Base-by-base conservation (phyloP, 2,329 filamentous ascomycete genomes). In the Diaporthe helianthi region DNA sequence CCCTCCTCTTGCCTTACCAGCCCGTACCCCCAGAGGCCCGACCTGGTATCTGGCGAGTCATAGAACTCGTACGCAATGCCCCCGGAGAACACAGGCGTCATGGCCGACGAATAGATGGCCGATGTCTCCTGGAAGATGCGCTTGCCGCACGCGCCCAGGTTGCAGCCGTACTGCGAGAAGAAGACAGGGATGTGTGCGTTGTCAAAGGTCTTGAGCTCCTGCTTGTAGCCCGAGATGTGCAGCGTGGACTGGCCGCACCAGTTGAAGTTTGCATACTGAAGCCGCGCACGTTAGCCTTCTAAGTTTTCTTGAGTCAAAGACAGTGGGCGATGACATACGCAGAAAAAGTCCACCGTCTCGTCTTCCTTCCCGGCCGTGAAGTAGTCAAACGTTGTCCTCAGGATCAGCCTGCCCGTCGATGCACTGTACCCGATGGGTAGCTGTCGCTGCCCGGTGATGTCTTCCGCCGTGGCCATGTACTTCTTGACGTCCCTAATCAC, bases 101-200 rank as follows among this genome's bases (percentile, higher is more conserved):
- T 89, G 47, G 84, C 74, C 12, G 82, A 79, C 10, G 86, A 83
- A 75, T 89, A 89, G 51, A 90, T 79, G 19, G 84, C 81, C 17
- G 79, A 80, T 2, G 89, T 86, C 76, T 90, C 88, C 63, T 85
- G 82, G 75, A 89, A 90, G 33, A 83, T 75, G 71, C 88, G 85
- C 10, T 85, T 84, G 17, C 73, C 69, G 12, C 82, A 80, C 47
- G 81, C 75, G n/a, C 69, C 67, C 5, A 71, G 67, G 74, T 88
- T 89, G 79, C 85, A 87, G 51, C 88, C 88, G 73, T 81, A 83
- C 73, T 89, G 86, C 55, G 85, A 87, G 79, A 93, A 93, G 84
- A 93, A 90, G 63, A 89, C 83, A 2, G 87, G 86, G 49, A 88
- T 83, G 46, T 82, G 82, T 49, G 83, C 84, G 68, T 83, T 81